phyloP scores from a whole-genome alignment of 305 asterid genomes.

The Fraxinus platypoda region DNA sequence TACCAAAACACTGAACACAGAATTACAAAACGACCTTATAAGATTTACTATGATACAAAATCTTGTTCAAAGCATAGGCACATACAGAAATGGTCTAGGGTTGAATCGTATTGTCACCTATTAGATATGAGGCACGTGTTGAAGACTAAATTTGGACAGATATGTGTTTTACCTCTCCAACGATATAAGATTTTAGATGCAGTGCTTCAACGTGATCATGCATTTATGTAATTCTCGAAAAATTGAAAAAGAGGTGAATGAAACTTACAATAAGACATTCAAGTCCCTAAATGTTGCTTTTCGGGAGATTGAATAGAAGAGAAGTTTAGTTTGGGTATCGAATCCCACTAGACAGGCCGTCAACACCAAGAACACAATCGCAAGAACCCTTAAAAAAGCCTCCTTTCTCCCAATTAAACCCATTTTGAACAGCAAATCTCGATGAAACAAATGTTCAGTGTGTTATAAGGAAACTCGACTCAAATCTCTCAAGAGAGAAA shows the following conservation, averaged over 20 bases:
- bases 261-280: slow-evolving; percentile 43
- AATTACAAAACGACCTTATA: not conserved
- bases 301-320: slow-evolving; percentile 30
- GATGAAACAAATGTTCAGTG: not conserved
- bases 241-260: not conserved
- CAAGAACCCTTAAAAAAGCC: slow-evolving; percentile 33
- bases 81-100: not conserved
- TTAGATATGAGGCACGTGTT: not conserved
- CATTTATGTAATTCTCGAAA: not conserved
- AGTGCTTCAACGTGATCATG: not conserved
- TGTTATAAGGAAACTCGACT: not conserved
- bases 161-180: not conserved
- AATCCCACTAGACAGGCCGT: slow-evolving; percentile 48
- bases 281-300: slow-evolving; percentile 53
- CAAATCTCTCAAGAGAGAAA: not conserved
- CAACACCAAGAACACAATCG: slow-evolving; percentile 25
- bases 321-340: slow-evolving; percentile 48
- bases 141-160: not conserved
- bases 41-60: not conserved
- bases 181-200: not conserved
- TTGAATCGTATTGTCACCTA: not conserved
- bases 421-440: not conserved
- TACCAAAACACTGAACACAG: slow-evolving; percentile 39
- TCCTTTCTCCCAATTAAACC: slow-evolving; percentile 29
- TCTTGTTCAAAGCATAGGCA: not conserved